Percentiles rank a stretch among this genome's conserved stretches.
phyloP scores from a whole-genome alignment of 495 filamentous ascomycete species.

The Podospora bellae-mahoneyi region DNA sequence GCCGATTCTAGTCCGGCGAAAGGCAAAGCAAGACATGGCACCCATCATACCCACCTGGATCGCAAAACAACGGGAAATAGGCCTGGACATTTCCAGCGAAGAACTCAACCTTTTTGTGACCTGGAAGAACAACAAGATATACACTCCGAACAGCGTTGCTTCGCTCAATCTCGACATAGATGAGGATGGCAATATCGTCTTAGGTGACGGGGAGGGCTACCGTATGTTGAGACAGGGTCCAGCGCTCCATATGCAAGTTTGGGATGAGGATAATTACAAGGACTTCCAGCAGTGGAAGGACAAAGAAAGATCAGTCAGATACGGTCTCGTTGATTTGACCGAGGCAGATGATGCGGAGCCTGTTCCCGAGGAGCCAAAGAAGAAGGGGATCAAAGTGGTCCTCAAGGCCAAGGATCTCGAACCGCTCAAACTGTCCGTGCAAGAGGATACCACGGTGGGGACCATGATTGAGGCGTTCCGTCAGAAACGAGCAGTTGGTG shows the following conservation, averaged over 20 bases:
- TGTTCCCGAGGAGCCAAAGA: conserved; percentile 22
- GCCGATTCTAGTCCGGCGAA: conserved; percentile 16
- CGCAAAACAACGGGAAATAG: not conserved
- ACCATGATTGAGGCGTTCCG: conserved; percentile 42
- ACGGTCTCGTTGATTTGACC: conserved; percentile 27
- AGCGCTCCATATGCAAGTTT: conserved; percentile 66
- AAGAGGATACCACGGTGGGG: conserved; percentile 37
- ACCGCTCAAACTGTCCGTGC: conserved; percentile 37
- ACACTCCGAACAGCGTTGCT: conserved; percentile 66
- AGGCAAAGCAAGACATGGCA: conserved; percentile 22
- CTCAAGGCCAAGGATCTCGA: conserved; percentile 44
- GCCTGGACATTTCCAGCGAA: conserved; percentile 11
- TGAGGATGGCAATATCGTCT: conserved; percentile 33
- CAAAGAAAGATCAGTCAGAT: conserved; percentile 30
- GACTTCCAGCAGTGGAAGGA: conserved; percentile 42
- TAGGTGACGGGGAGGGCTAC: conserved; percentile 30
- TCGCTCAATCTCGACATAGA: conserved; percentile 58
- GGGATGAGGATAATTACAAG: conserved; percentile 59
- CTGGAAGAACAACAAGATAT: conserved; percentile 72
- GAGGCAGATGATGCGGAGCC: conserved; percentile 14
- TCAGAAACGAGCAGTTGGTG: conserved; percentile 28
- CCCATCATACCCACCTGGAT: conserved; percentile 25
- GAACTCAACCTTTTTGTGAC: conserved; percentile 62
- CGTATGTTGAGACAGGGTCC: conserved; percentile 31
- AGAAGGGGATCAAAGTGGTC: conserved; percentile 58